phyloP scores from a whole-genome alignment of 768 basidiomycete species.

The Kwoniella botswanensis region DNA sequence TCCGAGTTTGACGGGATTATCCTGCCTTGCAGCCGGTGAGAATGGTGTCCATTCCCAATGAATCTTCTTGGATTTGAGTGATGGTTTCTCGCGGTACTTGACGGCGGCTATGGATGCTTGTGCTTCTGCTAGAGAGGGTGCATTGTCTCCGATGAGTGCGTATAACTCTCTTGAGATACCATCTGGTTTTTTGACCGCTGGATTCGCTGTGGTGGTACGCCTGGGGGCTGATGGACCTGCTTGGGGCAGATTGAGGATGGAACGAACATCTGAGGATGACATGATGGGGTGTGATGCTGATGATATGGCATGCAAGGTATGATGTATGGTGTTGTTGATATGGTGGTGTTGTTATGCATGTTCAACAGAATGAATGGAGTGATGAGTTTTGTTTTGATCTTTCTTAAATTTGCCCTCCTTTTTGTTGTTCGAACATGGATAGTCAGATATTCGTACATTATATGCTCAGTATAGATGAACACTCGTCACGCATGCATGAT shows the following conservation, averaged over 20 bases:
- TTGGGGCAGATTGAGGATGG: conserved; percentile 70
- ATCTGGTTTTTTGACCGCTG: conserved; percentile 60
- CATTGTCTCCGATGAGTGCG: conserved; percentile 91
- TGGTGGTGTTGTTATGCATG: too few relatives aligned
- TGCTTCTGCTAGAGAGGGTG: conserved; percentile 72
- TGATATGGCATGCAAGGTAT: background rate
- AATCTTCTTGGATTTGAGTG: conserved; percentile 67
- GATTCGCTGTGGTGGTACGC: conserved; percentile 58
- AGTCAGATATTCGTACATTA: too few relatives aligned
- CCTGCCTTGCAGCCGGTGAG: conserved; percentile 61
- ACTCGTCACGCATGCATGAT: too few relatives aligned
- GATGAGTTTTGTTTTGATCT: too few relatives aligned
- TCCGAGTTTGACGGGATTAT: conserved; percentile 69
- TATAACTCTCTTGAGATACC: conserved; percentile 93
- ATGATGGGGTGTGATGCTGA: conserved; percentile 11
- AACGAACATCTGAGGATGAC: conserved; percentile 76
- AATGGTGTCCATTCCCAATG: conserved; percentile 81
- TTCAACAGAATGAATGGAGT: too few relatives aligned
- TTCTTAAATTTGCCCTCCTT: too few relatives aligned
- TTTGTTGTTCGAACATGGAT: too few relatives aligned
- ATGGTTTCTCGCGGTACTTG: conserved; percentile 80
- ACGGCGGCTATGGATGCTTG: conserved; percentile 36
- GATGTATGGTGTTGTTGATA: too few relatives aligned
- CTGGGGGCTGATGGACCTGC: conserved; percentile 57
- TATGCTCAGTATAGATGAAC: too few relatives aligned